Evolutionary conservation across 768 basidiomycete genomes (phyloP).

Genomic region (Lactarius sp.): DNA sequence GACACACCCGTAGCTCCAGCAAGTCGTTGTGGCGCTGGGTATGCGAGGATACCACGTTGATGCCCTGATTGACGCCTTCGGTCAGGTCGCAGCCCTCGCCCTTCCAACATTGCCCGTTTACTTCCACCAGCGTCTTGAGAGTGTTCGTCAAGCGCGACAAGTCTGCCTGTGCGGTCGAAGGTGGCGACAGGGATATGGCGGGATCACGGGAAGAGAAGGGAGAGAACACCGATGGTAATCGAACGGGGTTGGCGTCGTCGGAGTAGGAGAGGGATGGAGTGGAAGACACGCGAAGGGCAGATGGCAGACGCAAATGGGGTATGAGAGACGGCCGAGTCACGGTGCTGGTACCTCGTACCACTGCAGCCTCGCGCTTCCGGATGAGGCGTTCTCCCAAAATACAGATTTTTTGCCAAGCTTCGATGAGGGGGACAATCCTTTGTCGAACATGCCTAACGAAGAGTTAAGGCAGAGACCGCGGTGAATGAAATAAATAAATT

Average conservation of each 20-base stretch:
- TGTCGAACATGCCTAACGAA: conserved; percentile 60
- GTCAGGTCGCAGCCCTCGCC: conserved; percentile 79
- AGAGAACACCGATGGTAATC: conserved; percentile 30
- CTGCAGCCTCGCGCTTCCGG: conserved; percentile 86
- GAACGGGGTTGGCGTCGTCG: conserved; percentile 28
- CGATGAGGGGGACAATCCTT: conserved; percentile 72
- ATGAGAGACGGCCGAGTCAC: conserved; percentile 50
- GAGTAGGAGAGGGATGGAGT: conserved; percentile 32
- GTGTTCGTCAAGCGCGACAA: conserved; percentile 79
- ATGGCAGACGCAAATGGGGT: conserved; percentile 62
- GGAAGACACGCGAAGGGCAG: conserved; percentile 37
- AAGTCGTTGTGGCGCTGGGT: conserved; percentile 68
- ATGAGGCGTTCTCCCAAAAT: conserved; percentile 82
- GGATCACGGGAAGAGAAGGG: conserved; percentile 25
- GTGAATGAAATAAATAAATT: too few species aligned
- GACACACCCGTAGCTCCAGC: conserved; percentile 64
- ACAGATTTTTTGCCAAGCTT: conserved; percentile 90
- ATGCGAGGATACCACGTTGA: conserved; percentile 63
- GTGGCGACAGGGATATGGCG: conserved; percentile 4
- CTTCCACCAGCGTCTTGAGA: conserved; percentile 69
- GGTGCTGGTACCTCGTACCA: conserved; percentile 64
- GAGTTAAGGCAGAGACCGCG: neutral
- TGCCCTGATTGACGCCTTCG: conserved; percentile 67
- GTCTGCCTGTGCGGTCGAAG: conserved; percentile 58
- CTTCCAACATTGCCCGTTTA: conserved; percentile 78